Conservation (phyloP, 148 eudicot species). For the Simmondsia chinensis region DNA sequence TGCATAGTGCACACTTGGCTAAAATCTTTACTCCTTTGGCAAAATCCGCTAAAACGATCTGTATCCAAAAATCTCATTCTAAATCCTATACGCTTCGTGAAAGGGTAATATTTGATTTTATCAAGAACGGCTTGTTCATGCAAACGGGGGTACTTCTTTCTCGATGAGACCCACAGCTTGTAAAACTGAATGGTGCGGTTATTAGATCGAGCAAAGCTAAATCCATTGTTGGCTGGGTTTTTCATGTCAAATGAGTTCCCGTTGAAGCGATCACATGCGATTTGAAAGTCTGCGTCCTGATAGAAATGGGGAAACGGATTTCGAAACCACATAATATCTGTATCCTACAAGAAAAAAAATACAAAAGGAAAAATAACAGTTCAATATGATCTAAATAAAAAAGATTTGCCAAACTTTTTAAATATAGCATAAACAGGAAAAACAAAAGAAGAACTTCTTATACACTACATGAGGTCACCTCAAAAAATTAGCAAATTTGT, state of each 20-base stretch:
- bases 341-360: constrained; percentile 23
- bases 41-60: constrained; percentile 45
- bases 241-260: constrained; percentile 8
- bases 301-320: constrained; percentile 40
- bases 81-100: constrained; percentile 19
- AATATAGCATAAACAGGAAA: background rate
- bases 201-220: constrained; percentile 38
- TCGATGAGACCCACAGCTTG: constrained; percentile 31
- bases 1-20: constrained; percentile 56
- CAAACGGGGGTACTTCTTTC: constrained; percentile 15
- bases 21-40: constrained; percentile 41
- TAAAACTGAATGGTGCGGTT: constrained; percentile 27
- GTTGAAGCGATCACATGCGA: constrained; percentile 36
- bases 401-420: background rate
- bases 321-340: constrained; percentile 57
- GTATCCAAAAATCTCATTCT: constrained; percentile 38
- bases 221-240: constrained; percentile 40
- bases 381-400: background rate
- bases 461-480: no score
- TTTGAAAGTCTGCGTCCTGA: constrained; percentile 38
- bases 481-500: no score
- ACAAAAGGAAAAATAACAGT: background rate
- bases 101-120: constrained; percentile 19
- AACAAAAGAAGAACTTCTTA: no score
- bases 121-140: constrained; percentile 58